These are phyloP conservation scores for Amauroascus niger DNA, from an alignment of 2,329 filamentous ascomycete genomes.

Conservation along the genomic window DNA sequence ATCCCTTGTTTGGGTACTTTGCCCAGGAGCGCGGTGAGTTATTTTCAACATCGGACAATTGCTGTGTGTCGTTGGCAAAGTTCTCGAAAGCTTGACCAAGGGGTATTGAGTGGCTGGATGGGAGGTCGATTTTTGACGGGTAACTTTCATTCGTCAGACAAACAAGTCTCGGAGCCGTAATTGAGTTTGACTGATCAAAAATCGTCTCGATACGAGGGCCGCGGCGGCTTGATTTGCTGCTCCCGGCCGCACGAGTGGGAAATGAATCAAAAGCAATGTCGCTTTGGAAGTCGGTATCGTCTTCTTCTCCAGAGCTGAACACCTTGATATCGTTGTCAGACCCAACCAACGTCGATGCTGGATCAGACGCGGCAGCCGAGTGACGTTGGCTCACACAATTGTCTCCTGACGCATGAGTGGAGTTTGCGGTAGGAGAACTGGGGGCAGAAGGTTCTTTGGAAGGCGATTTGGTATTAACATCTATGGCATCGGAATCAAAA, in stretches of 20 bases:
- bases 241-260: slow-evolving; percentile 49
- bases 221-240: slow-evolving; percentile 43
- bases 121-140: not conserved
- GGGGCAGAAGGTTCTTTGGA: not conserved
- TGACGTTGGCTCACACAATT: slow-evolving; percentile 40
- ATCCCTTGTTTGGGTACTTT: not conserved
- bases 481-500: not conserved
- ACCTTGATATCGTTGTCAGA: slow-evolving; percentile 52
- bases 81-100: not conserved
- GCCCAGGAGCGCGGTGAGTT: not conserved
- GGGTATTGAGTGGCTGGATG: not conserved
- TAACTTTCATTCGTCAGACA: not conserved
- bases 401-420: slow-evolving; percentile 10
- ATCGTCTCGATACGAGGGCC: slow-evolving; percentile 54
- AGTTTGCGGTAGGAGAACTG: not conserved
- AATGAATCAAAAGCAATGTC: slow-evolving; percentile 55
- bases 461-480: not conserved
- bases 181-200: slow-evolving; percentile 39
- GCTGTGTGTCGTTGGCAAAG: not conserved
- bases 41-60: not conserved
- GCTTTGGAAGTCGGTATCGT: slow-evolving; percentile 52
- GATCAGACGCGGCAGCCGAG: slow-evolving; percentile 50
- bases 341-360: slow-evolving; percentile 49
- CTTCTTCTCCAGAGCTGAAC: slow-evolving; percentile 50
- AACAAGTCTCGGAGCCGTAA: slow-evolving; percentile 4